phyloP scores from a whole-genome alignment of 2,329 filamentous ascomycete species.

The Fusarium proliferatum region DNA sequence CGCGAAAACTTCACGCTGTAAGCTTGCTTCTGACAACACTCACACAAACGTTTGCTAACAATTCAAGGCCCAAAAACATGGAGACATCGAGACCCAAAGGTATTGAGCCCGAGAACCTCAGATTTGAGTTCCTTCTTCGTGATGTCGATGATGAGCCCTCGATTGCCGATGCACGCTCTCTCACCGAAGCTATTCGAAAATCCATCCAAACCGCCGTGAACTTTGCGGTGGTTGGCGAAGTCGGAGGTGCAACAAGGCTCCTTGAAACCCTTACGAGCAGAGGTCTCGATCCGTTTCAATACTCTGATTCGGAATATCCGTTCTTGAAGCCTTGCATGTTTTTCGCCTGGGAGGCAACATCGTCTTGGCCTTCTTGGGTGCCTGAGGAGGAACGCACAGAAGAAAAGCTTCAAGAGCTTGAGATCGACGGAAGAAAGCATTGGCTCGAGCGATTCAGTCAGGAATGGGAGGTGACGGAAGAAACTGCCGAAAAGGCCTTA shows the following conservation, averaged over 20 bases:
- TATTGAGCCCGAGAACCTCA: background rate
- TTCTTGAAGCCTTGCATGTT: conserved; percentile 13
- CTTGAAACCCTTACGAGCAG: background rate
- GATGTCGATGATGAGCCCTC: conserved; percentile 4
- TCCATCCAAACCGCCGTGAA: background rate
- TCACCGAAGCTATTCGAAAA: background rate
- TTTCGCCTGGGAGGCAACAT: conserved; percentile 15
- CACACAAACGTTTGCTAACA: rapidly evolving
- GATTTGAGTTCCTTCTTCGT: background rate
- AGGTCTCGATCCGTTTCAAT: background rate
- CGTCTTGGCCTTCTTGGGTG: conserved; percentile 8
- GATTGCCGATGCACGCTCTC: background rate
- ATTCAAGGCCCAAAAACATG: background rate
- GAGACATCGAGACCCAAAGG: background rate
- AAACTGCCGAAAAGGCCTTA: conserved; percentile 8
- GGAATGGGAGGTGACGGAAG: conserved; percentile 9
- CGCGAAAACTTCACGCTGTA: background rate
- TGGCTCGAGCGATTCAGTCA: conserved; percentile 21
- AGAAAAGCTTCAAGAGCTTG: background rate
- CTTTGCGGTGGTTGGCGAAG: background rate
- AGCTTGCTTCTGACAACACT: background rate
- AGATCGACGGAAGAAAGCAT: background rate
- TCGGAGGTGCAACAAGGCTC: background rate
- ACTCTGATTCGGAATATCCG: background rate
- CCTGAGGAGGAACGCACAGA: background rate